phyloP scores from a whole-genome alignment of 1,284 basidiomycete genomes.

The Laetiporus sulphureus region DNA sequence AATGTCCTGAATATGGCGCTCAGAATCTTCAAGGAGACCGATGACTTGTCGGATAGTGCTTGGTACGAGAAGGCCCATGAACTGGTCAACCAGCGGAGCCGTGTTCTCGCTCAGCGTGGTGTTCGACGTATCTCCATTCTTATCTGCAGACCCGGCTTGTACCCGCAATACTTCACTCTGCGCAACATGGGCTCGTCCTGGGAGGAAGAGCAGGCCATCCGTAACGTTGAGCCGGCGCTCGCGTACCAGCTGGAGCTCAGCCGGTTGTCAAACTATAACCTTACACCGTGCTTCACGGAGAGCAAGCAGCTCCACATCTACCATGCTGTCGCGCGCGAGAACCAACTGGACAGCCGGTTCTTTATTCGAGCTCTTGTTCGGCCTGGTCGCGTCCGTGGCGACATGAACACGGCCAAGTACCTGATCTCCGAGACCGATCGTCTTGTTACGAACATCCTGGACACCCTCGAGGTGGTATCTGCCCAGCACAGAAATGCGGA shows the following conservation, averaged over 20 bases:
- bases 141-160: slow-evolving; percentile 87
- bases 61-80: slow-evolving; percentile 74
- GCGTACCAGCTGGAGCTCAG: slow-evolving; percentile 98
- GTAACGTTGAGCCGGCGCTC: slow-evolving; percentile 97
- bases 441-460: slow-evolving; percentile 90
- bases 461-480: slow-evolving; percentile 90
- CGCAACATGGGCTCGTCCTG: slow-evolving; percentile 74
- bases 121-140: slow-evolving; percentile 91
- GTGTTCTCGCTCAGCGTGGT: slow-evolving; percentile 65
- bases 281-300: slow-evolving; percentile 90
- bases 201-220: slow-evolving; percentile 94
- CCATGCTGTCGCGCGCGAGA: slow-evolving; percentile 91
- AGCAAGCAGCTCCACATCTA: slow-evolving; percentile 97
- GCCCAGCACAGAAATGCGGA: slow-evolving; percentile 86
- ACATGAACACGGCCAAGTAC: slow-evolving; percentile 93
- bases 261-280: slow-evolving; percentile 94
- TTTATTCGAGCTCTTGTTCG: slow-evolving; percentile 96
- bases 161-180: slow-evolving; percentile 94
- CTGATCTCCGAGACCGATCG: slow-evolving; percentile 98
- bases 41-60: slow-evolving; percentile 72
- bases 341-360: slow-evolving; percentile 95
- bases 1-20: slow-evolving; percentile 94
- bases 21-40: slow-evolving; percentile 72
- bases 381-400: slow-evolving; percentile 87
- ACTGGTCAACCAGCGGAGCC: slow-evolving; percentile 69